Conservation (phyloP, 2,329 filamentous ascomycete genomes). For the Paraconiothyrium sp. region DNA sequence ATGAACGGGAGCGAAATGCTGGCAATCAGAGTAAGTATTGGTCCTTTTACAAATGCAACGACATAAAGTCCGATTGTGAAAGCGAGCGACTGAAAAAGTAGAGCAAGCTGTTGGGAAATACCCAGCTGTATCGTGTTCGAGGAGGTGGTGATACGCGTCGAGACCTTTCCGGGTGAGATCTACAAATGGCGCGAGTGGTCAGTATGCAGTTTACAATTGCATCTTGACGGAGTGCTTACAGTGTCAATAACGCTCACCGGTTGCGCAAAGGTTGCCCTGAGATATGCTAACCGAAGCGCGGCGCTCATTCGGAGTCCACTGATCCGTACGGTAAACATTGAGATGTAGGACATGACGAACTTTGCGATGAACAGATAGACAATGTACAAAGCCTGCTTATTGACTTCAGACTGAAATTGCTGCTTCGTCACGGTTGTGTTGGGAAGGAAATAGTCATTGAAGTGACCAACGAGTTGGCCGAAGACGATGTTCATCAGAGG, state of each 20-base stretch:
- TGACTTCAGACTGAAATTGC: slow-evolving; percentile 62
- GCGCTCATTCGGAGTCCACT: slow-evolving; percentile 62
- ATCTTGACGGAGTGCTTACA: not conserved
- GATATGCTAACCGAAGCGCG: slow-evolving; percentile 60
- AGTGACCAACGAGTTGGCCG: slow-evolving; percentile 60
- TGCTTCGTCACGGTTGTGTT: slow-evolving; percentile 54
- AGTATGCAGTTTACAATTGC: not conserved
- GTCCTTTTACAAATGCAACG: slow-evolving; percentile 63
- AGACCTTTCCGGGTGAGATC: slow-evolving; percentile 58
- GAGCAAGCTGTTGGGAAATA: slow-evolving; percentile 63
- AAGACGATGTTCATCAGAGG: slow-evolving; percentile 69
- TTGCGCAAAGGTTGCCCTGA: slow-evolving; percentile 60
- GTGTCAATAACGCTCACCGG: slow-evolving; percentile 60
- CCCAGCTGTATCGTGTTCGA: slow-evolving; percentile 64
- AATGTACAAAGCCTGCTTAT: slow-evolving; percentile 42
- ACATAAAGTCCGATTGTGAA: slow-evolving; percentile 49
- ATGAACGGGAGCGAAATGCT: slow-evolving; percentile 56
- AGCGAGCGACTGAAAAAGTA: slow-evolving; percentile 53
- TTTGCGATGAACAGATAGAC: slow-evolving; percentile 49
- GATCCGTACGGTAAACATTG: slow-evolving; percentile 58
- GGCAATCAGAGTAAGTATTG: slow-evolving; percentile 62
- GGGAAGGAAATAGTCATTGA: slow-evolving; percentile 65
- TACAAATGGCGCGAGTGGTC: not conserved
- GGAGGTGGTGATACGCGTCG: slow-evolving; percentile 62
- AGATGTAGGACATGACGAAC: slow-evolving; percentile 45